Evolutionary conservation across 768 basidiomycete genomes (phyloP), one percentile per base, ranked within the genome.

Genomic region (Coprinopsis cinerea): DNA sequence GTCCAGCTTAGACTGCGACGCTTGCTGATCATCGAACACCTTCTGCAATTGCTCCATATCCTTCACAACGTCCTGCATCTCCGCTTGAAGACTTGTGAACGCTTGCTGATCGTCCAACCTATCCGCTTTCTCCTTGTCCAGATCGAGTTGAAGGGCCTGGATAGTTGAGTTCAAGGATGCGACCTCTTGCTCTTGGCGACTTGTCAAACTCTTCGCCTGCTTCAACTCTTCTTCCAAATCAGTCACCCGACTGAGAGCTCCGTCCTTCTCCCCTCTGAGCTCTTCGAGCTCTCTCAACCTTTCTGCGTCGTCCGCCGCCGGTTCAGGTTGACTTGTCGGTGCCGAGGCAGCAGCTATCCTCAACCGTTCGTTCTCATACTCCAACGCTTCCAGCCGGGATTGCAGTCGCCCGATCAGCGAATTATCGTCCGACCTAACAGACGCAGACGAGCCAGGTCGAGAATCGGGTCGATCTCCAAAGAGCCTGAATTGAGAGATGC

Each of bases 361-460:
- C 24, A 92, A 67, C 18, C 82, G 76, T 44, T 72, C 71, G 51
- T 84, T 88, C 61, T 92, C 88, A 48, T 78, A 79, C 60, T 90
- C 85, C 7, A 88, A 69, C 1, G 77, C 74, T 49, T 82, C 76
- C 26, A 90, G 58, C 17, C 78, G 71, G 4, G 67, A 75, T 44
- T 74, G 77, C 41, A 78, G 65, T 53, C 66, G 64, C 18, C 73
- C 71, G 5, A 74, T 47, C 22, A 70, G 58, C 4, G 53, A 50
- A 10, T 63, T 65, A 41, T 77, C 64, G 22, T 76, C 75, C 0
- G 71, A 69, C 14, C 61, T 56, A 27, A 60, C 54, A 3, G 74
- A 76, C 11, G 72, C 61, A 11, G 68, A 68, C 10, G 74, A 73
- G 32, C 62, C 65, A 24, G 73, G 67, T 2, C 73, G 74, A 11